These are phyloP conservation scores for Aspergillus clavatus DNA, from an alignment of 2,329 filamentous ascomycete genomes.

Conservation along the genomic window DNA sequence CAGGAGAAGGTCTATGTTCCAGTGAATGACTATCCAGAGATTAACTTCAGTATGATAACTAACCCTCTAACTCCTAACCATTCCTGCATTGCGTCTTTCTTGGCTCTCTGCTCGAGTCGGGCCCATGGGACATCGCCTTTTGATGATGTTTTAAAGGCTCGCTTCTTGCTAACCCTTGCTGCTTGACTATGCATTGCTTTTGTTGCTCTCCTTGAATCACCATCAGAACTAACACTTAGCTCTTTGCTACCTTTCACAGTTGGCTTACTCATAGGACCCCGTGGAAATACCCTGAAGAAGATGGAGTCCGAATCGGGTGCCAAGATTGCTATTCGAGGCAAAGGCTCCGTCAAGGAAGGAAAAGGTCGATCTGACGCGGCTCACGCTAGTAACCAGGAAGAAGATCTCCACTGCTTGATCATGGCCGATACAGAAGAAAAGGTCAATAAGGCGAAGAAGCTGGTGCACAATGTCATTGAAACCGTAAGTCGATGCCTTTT, in stretches of 20 bases:
- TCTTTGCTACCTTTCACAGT: constrained; percentile 74
- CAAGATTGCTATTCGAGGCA: constrained; percentile 99
- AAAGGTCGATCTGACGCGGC: constrained; percentile 98
- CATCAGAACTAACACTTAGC: constrained; percentile 83
- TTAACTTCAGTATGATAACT: constrained; percentile 99
- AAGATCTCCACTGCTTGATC: constrained; percentile 97
- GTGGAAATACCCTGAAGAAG: constrained; percentile 99
- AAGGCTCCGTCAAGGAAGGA: constrained; percentile 99
- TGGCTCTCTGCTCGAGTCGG: constrained; percentile 42
- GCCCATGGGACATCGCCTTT: constrained; percentile 31
- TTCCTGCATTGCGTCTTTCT: constrained; percentile 40
- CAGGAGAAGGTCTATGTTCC: constrained; percentile 99
- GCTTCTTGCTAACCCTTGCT: constrained; percentile 42
- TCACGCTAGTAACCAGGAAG: constrained; percentile 99
- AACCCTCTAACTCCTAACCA: constrained; percentile 87
- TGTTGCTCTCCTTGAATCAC: constrained; percentile 24
- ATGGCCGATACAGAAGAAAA: constrained; percentile 99
- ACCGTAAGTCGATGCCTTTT: constrained; percentile 61
- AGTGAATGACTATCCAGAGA: constrained; percentile 99
- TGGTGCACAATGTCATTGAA: constrained; percentile 98
- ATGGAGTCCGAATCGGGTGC: constrained; percentile 97
- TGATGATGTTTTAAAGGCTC: constrained; percentile 33
- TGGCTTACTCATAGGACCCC: constrained; percentile 98
- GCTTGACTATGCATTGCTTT: constrained; percentile 25
- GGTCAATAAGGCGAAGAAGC: constrained; percentile 97